phyloP scores from a whole-genome alignment of 2,329 filamentous ascomycete species.

The Xylaria sp. region DNA sequence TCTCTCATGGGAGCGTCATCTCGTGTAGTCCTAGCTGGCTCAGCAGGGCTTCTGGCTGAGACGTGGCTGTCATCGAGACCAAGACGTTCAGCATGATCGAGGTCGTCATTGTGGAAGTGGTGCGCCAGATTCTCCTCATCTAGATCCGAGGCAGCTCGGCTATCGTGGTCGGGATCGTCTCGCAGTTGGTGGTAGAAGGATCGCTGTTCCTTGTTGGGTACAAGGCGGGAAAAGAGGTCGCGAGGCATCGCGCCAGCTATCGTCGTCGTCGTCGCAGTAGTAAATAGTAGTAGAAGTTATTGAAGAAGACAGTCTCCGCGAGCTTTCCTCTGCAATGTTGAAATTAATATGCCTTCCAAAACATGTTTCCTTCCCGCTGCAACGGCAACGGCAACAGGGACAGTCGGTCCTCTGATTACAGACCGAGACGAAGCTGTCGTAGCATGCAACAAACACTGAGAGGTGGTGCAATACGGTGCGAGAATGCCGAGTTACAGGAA shows the following conservation, averaged over 20 bases:
- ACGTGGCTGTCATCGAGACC: constrained; percentile 59
- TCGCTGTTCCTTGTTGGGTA: constrained; percentile 51
- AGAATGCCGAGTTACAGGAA: constrained; percentile 2
- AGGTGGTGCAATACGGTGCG: background rate
- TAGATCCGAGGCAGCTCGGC: constrained; percentile 56
- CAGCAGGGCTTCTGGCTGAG: constrained; percentile 54
- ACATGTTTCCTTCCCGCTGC: constrained; percentile 22
- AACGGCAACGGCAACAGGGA: background rate
- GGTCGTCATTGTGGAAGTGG: constrained; percentile 62
- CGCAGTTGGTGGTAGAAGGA: constrained; percentile 64
- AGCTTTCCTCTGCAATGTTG: constrained; percentile 17
- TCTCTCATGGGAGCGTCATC: constrained; percentile 24
- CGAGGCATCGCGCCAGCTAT: constrained; percentile 55
- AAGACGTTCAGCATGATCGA: constrained; percentile 57
- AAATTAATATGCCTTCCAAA: constrained; percentile 16
- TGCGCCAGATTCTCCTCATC: constrained; percentile 66
- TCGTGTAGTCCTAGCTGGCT: constrained; percentile 36
- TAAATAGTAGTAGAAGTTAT: constrained; percentile 3
- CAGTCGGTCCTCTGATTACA: background rate
- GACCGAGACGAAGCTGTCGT: constrained; percentile 12
- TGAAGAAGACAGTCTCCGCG: constrained; percentile 10
- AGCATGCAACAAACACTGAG: constrained; percentile 3
- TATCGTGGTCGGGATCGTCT: constrained; percentile 56
- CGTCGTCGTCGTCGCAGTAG: background rate
- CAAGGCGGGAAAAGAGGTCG: constrained; percentile 61